Conservation (phyloP, 371 early-diverging fungal species). For the Batkoa obscura region DNA sequence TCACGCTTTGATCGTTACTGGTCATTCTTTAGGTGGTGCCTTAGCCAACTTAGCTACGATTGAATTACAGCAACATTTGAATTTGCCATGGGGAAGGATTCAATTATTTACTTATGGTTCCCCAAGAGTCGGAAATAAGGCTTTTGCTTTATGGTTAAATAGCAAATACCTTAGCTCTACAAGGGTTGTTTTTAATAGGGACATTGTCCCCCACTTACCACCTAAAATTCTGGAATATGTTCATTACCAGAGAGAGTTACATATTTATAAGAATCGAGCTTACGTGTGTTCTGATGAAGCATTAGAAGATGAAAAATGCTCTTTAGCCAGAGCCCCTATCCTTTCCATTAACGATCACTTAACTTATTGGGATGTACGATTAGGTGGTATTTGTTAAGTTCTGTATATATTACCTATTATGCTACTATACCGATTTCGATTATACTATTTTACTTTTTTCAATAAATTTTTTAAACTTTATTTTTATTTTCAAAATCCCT, state of each 20-base stretch:
- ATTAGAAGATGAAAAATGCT: background rate
- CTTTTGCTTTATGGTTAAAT: conserved; percentile 10
- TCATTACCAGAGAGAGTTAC: background rate
- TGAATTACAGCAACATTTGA: background rate
- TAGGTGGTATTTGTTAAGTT: no score
- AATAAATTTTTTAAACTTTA: no score
- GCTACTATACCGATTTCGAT: no score
- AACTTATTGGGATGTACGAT: background rate
- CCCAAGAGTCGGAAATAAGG: conserved; percentile 25
- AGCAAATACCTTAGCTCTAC: background rate
- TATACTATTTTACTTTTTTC: no score
- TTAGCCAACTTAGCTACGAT: background rate
- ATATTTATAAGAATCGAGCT: background rate
- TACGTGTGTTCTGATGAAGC: background rate
- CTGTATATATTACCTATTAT: no score
- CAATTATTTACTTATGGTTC: conserved; percentile 13
- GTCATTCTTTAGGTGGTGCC: conserved; percentile 8
- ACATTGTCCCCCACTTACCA: background rate
- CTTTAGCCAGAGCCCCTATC: background rate
- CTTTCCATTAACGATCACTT: background rate
- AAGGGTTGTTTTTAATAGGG: background rate
- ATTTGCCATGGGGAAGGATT: background rate
- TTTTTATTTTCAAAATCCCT: no score
- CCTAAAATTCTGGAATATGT: background rate
- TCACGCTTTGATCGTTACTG: conserved; percentile 5